A percentile compares a stretch with the other conserved stretches of the same genome.
These are phyloP conservation scores for Hypholoma fasciculare DNA, from an alignment of 768 basidiomycete genomes.

Conservation along the genomic window DNA sequence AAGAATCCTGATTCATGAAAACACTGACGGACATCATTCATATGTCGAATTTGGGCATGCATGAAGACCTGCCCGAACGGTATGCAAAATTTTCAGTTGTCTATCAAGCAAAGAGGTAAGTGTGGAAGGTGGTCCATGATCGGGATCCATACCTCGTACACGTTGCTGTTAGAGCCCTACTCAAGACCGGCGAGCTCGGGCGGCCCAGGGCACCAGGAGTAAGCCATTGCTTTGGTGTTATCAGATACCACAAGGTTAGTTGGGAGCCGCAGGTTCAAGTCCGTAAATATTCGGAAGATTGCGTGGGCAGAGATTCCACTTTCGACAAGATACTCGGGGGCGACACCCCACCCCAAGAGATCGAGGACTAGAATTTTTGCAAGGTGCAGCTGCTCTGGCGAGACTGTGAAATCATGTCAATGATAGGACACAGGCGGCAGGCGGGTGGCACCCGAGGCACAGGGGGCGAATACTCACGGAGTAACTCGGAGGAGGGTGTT, in stretches of 20 bases:
- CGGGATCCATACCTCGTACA: too few species aligned
- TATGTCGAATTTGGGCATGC: too few species aligned
- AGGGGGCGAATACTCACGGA: not conserved
- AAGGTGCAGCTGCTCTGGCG: slow-evolving; percentile 38
- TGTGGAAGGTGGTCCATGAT: too few species aligned
- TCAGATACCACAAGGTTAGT: slow-evolving; percentile 20
- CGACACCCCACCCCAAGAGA: slow-evolving; percentile 55
- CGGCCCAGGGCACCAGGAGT: slow-evolving; percentile 11
- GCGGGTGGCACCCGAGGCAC: not conserved
- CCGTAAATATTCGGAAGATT: slow-evolving; percentile 41
- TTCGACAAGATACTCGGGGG: slow-evolving; percentile 47
- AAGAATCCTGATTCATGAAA: too few species aligned
- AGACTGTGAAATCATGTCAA: slow-evolving; percentile 27
- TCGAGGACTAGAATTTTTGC: slow-evolving; percentile 52
- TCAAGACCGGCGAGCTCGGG: not conserved
- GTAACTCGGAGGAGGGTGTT: not conserved
- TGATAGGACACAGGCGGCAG: not conserved
- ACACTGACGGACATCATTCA: too few species aligned
- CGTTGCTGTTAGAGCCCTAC: too few species aligned
- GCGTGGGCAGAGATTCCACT: slow-evolving; percentile 40
- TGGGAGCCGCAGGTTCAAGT: slow-evolving; percentile 40
- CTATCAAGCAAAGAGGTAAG: too few species aligned
- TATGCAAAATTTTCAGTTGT: too few species aligned
- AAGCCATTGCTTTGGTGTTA: slow-evolving; percentile 11
- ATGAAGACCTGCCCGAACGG: too few species aligned